Base-by-base conservation (phyloP, 257 asterid species). In the Ligustrum vulgare region DNA sequence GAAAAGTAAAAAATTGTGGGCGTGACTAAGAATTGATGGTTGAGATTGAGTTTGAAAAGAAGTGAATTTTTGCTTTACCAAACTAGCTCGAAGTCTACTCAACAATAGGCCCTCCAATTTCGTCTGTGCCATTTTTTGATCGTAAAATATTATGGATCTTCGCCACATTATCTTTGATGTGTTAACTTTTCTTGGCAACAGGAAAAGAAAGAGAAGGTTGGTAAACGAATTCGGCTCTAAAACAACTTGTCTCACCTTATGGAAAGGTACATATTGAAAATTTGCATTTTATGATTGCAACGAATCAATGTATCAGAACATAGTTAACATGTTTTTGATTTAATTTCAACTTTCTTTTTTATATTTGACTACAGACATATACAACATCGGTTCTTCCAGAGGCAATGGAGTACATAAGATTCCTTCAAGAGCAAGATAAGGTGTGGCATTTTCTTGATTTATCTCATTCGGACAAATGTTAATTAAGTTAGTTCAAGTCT, bases 371-470 rank as follows among this genome's bases (percentile, higher is more conserved):
- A 67, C 89, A 94, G 98, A 87, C 98, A 1, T 97, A 94, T 83
- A 94, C 97, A 1, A 97, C 97, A 62, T 94, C 98, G 22, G 98
- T 94, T 79, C 97, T 94, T 63, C 80, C 79, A 2, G 97, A 91
- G 77, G 97, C 96, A 35, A 83, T 90, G 91, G 98, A 90, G 47
- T 94, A 94, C 86, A 91, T 94, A 83, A 87, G 72, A 23, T 94
- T 94, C 87, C 93, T 94, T 43, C 98, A 94, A 8, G 98, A 94
- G n/a, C 98, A 94, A 82, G 97, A 91, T 54, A 90, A 94, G 96
- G 98, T 93, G 76, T 16, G 75, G 1, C n/a, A 9, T 11, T 62
- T 54, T 69, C 63, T 22, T 20, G 7, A 74, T 43, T 73, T 65
- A 11, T 71, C 67, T 67, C 31, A 36, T 69, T 39, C 13, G 1